phyloP scores from a whole-genome alignment of 768 basidiomycete genomes.

The Agaricus subrufescens region DNA sequence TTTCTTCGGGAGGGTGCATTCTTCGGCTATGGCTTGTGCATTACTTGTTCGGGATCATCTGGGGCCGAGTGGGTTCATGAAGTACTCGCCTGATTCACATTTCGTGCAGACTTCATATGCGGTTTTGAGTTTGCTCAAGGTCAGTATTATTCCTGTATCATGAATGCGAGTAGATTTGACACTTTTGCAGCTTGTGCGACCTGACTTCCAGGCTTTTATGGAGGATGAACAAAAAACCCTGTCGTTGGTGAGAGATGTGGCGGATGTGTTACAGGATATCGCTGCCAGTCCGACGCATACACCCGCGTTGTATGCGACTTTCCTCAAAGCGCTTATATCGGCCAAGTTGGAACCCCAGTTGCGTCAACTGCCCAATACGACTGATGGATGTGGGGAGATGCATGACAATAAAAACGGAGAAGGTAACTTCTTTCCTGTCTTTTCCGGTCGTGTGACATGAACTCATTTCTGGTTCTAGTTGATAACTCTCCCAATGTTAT shows the following conservation, averaged over 20 bases:
- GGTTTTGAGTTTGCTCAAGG: conserved; percentile 88
- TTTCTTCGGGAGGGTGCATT: conserved; percentile 79
- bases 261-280: conserved; percentile 70
- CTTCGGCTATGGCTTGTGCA: conserved; percentile 66
- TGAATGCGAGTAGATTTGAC: not conserved
- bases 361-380: not conserved
- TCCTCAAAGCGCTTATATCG: conserved; percentile 73
- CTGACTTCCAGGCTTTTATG: conserved; percentile 75
- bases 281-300: conserved; percentile 82
- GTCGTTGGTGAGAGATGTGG: conserved; percentile 72
- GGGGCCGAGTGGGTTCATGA: conserved; percentile 70
- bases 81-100: conserved; percentile 85
- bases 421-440: too few relatives aligned
- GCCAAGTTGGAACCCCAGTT: conserved; percentile 34
- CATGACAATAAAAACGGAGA: too few relatives aligned
- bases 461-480: too few relatives aligned
- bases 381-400: conserved; percentile 16
- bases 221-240: conserved; percentile 72
- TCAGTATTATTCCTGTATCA: conserved; percentile 24
- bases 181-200: conserved; percentile 62
- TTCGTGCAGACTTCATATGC: conserved; percentile 94
- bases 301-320: conserved; percentile 83
- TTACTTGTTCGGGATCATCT: conserved; percentile 73
- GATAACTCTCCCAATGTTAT: too few relatives aligned
- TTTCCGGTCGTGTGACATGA: too few relatives aligned